Conservation (phyloP, 306 rosid genomes). For the Inga oerstediana region DNA sequence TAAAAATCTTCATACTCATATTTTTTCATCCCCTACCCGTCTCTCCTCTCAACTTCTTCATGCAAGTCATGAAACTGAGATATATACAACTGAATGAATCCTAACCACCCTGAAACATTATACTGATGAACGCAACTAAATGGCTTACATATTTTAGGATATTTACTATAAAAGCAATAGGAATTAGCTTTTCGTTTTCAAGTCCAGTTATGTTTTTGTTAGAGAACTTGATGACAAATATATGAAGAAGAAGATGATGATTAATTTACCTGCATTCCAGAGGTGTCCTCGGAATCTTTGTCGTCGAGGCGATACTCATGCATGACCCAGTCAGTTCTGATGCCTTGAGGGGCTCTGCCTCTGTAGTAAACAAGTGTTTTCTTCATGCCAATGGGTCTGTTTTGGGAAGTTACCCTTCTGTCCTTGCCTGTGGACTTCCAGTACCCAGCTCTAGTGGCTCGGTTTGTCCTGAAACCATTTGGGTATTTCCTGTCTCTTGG, state of each 20-base stretch:
- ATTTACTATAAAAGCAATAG: not conserved
- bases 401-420: slow-evolving; percentile 70
- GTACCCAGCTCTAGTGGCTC: slow-evolving; percentile 97
- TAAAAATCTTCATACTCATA: not conserved
- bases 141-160: not conserved
- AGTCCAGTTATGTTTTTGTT: not conserved
- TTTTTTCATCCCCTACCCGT: not conserved
- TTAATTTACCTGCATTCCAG: slow-evolving; percentile 68
- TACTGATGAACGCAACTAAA: no score
- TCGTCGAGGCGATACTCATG: slow-evolving; percentile 96
- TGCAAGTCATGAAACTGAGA: not conserved
- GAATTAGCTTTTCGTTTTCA: not conserved
- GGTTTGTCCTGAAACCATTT: slow-evolving; percentile 89
- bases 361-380: slow-evolving; percentile 90
- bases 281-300: slow-evolving; percentile 17
- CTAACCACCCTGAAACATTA: no score
- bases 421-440: slow-evolving; percentile 99
- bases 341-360: slow-evolving; percentile 99
- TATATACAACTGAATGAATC: not conserved
- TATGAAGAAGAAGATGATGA: not conserved
- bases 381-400: slow-evolving; percentile 94
- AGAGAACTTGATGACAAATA: not conserved
- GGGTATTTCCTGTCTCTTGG: slow-evolving; percentile 95
- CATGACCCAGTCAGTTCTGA: slow-evolving; percentile 97
- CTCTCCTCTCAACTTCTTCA: not conserved